Evolutionary conservation across 352 stramenopile species (phyloP).

Genomic region (Phytopythium oedochilum): DNA sequence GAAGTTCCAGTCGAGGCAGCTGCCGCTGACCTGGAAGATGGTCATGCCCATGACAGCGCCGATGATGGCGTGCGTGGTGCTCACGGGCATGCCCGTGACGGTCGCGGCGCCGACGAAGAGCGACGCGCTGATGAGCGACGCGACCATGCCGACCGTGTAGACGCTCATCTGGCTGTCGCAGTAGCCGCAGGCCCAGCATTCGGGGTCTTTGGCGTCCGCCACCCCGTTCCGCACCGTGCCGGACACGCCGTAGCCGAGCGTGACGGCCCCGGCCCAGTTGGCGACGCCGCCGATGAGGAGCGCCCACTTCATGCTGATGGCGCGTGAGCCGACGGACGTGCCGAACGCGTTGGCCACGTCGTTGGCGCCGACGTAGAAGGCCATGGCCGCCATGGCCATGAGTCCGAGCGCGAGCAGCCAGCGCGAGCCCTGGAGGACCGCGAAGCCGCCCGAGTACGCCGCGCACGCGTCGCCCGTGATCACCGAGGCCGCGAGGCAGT

Average conservation of each 20-base stretch:
- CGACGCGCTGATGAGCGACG: slow-evolving; percentile 33
- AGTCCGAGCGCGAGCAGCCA: slow-evolving; percentile 8
- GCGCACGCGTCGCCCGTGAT: slow-evolving; percentile 8
- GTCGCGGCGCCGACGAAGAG: slow-evolving; percentile 52
- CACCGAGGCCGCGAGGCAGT: slow-evolving; percentile 2
- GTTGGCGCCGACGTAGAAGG: slow-evolving; percentile 60
- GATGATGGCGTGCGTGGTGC: slow-evolving; percentile 70
- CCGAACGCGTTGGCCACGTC: slow-evolving; percentile 86
- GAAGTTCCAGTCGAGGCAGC: slow-evolving; percentile 28
- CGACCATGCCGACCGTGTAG: slow-evolving; percentile 65
- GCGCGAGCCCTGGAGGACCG: slow-evolving; percentile 10
- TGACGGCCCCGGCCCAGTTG: slow-evolving; percentile 70
- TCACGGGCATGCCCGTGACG: slow-evolving; percentile 55
- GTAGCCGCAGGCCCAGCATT: slow-evolving; percentile 28
- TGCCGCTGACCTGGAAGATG: slow-evolving; percentile 30
- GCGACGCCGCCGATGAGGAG: slow-evolving; percentile 66
- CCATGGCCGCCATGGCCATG: slow-evolving; percentile 18
- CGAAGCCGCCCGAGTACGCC: slow-evolving; percentile 14
- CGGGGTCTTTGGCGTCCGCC: slow-evolving; percentile 11
- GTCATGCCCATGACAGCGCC: slow-evolving; percentile 65
- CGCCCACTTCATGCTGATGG: slow-evolving; percentile 63
- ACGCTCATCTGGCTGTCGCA: slow-evolving; percentile 45
- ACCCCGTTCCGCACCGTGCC: slow-evolving; percentile 61
- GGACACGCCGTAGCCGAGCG: slow-evolving; percentile 72
- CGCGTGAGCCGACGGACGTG: slow-evolving; percentile 73